Conservation (phyloP, 2,329 filamentous ascomycete species). For the Fulvia fulva region DNA sequence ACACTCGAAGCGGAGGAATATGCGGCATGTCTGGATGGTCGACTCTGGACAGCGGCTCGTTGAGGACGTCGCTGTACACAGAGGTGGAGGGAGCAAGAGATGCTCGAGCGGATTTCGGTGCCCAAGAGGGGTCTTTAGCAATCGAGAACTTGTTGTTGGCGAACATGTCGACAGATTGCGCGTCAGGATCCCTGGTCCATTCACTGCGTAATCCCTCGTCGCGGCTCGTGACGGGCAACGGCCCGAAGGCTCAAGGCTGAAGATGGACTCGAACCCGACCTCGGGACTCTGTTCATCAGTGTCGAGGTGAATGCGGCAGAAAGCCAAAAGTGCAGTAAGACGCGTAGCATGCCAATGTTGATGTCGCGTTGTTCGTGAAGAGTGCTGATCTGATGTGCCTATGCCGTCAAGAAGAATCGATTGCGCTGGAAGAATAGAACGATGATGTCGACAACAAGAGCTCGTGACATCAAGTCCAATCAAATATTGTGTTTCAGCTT, state of each 20-base stretch:
- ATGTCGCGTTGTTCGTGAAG: neutral
- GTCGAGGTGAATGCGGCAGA: neutral
- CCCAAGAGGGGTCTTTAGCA: slow-evolving; percentile 28
- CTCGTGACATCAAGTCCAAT: no score
- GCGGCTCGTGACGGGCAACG: neutral
- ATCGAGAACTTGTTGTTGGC: slow-evolving; percentile 38
- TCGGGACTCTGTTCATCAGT: neutral
- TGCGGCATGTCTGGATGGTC: slow-evolving; percentile 20
- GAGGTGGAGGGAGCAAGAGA: slow-evolving; percentile 33
- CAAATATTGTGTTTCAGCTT: no score
- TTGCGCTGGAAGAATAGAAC: no score
- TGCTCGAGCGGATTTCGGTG: slow-evolving; percentile 14
- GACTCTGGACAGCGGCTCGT: slow-evolving; percentile 5
- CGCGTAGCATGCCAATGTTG: neutral
- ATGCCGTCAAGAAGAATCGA: no score
- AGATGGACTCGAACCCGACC: neutral
- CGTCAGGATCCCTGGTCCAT: neutral
- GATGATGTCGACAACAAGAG: no score
- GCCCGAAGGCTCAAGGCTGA: neutral
- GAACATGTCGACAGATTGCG: neutral
- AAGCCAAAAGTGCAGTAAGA: neutral
- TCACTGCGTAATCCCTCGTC: neutral
- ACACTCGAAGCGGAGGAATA: slow-evolving; percentile 18
- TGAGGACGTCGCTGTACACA: slow-evolving; percentile 37
- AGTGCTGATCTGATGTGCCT: no score